Percentiles rank a stretch among this genome's conserved stretches.
Conservation (phyloP, 306 rosid genomes). For the Pyrus pyrifolia region DNA sequence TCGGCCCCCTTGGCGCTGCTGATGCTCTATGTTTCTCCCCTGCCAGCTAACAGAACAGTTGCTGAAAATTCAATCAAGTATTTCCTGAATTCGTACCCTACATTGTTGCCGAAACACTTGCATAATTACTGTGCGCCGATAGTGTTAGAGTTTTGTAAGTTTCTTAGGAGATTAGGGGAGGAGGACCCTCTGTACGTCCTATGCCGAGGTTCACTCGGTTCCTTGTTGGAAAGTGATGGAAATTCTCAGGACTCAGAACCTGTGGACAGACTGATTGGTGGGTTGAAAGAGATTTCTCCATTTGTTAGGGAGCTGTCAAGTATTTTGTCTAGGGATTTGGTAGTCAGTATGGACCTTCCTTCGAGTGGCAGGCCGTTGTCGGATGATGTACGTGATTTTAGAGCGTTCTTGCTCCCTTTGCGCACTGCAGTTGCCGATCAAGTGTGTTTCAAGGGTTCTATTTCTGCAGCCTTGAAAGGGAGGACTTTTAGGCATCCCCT, state of each 20-base stretch:
- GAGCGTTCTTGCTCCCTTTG: conserved; percentile 34
- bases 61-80: conserved; percentile 41
- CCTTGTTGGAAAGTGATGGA: conserved; percentile 25
- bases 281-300: conserved; percentile 36
- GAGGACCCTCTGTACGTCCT: conserved; percentile 45
- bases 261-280: conserved; percentile 17
- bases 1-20: conserved; percentile 44
- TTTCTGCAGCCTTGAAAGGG: neutral
- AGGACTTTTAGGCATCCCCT: conserved; percentile 17
- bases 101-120: conserved; percentile 17
- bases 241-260: conserved; percentile 3
- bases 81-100: conserved; percentile 30
- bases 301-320: conserved; percentile 45
- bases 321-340: conserved; percentile 42
- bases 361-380: conserved; percentile 27
- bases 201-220: conserved; percentile 44
- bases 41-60: conserved; percentile 19
- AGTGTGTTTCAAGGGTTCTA: conserved; percentile 12
- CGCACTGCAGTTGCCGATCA: conserved; percentile 14
- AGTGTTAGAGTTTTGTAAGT: conserved; percentile 57
- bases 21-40: conserved; percentile 47
- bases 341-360: conserved; percentile 36
- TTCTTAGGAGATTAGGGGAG: conserved; percentile 37
- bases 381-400: conserved; percentile 46
- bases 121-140: conserved; percentile 30